Evolutionary conservation across 1,139 yeast genomes (phyloP), one percentile per base, ranked within the genome.

Genomic region (Sugiyamaella sp.): DNA sequence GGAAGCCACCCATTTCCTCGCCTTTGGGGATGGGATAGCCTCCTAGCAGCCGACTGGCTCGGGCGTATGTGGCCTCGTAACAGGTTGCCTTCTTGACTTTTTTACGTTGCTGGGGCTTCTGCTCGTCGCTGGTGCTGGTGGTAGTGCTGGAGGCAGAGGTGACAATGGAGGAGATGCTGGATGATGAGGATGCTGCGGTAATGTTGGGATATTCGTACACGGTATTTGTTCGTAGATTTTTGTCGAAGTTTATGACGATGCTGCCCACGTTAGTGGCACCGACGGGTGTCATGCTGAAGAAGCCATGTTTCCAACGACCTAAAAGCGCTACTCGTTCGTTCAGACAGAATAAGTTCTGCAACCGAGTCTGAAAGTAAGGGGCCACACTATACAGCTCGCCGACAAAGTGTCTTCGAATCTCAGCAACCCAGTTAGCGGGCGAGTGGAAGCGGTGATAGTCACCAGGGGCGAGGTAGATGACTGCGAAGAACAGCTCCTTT

Each of bases 181-280:
- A 40, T 17, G 45, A 49, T 4, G 56, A 40, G 10, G 57, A 48
- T 9, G 49, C 12, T 4, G 48, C 22, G 10, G 49, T 17, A 22
- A 35, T 41, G 20, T 27, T 27, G 24, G 57, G 40, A 59, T 79
- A 80, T 68, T 85, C 88, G 63, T 81, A 84, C 35, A 78, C 74
- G 49, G 83, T 84, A 69, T 95, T 95, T 3, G 99, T 95, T 53
- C 85, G 81, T 65, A 95, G 79, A 66, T 89, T 93, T 71, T 87
- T 86, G 72, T 95, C 99, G 66, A 95, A 95, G 67, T 91, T 89
- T 60, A 95, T 81, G 55, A 87, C 84, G 61, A 95, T 93, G 64
- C 96, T 86, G 17, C 99, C 99, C 38, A 95, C 99, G 70, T 95
- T 95, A 4, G 99, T 95, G 25, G 99, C 99, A 22, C 99, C 99